These are phyloP conservation scores for Bipolaris oryzae DNA, from an alignment of 2,329 filamentous ascomycete species.

Conservation along the genomic window DNA sequence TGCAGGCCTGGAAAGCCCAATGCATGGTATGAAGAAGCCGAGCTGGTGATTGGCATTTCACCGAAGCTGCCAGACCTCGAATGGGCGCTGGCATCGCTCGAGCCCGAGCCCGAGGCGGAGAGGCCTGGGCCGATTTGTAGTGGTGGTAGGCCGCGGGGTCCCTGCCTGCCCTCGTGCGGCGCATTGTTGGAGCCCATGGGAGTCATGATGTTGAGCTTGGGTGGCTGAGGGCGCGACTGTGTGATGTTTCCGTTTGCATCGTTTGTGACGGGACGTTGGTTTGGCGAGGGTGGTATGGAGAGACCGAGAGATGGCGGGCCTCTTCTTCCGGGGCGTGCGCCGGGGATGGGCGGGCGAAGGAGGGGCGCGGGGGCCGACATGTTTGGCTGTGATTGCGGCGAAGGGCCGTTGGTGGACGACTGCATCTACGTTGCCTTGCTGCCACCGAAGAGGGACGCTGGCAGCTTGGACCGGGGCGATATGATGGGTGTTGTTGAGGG, in stretches of 20 bases:
- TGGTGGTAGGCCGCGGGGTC: constrained; percentile 60
- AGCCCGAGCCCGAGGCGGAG: constrained; percentile 76
- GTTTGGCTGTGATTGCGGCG: constrained; percentile 46
- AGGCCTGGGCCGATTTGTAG: constrained; percentile 58
- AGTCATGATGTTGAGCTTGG: constrained; percentile 83
- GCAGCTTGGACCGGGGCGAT: background rate
- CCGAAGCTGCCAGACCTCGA: constrained; percentile 86
- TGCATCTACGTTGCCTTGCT: constrained; percentile 31
- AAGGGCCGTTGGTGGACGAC: constrained; percentile 28
- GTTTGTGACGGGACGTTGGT: constrained; percentile 76
- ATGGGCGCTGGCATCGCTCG: constrained; percentile 81
- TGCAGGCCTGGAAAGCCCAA: constrained; percentile 77
- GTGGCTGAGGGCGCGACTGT: constrained; percentile 65
- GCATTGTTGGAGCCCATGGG: constrained; percentile 81
- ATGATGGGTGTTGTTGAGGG: constrained; percentile 22
- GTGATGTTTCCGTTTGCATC: constrained; percentile 51
- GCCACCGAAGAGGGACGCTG: background rate
- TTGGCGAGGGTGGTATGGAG: constrained; percentile 87
- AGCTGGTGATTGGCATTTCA: constrained; percentile 78
- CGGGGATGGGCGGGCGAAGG: constrained; percentile 81
- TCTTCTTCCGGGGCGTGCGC: constrained; percentile 63
- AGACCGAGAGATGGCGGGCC: constrained; percentile 81
- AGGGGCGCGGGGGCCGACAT: constrained; percentile 81
- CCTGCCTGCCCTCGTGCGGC: constrained; percentile 69
- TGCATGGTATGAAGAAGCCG: constrained; percentile 81